These are phyloP conservation scores for Cladorrhinum sp. DNA, from an alignment of 2,329 filamentous ascomycete genomes.

Conservation along the genomic window DNA sequence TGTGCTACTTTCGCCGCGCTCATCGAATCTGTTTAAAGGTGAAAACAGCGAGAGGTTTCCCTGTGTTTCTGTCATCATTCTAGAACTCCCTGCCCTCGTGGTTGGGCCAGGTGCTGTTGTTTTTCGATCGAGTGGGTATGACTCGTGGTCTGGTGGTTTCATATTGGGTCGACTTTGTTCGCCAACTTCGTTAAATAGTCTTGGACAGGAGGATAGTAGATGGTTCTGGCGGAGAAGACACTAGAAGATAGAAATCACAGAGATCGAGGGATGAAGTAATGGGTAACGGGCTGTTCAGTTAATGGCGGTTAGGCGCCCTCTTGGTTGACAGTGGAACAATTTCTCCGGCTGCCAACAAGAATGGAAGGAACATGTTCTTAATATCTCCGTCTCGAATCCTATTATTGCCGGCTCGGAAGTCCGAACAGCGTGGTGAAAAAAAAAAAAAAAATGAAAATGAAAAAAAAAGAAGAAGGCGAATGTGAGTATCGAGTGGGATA, in stretches of 20 bases:
- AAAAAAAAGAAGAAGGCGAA: background rate
- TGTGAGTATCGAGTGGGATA: too few relatives aligned
- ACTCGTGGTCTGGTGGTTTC: background rate
- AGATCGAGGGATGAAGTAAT: too few relatives aligned
- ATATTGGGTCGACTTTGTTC: background rate
- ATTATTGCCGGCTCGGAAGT: too few relatives aligned
- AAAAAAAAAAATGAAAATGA: too few relatives aligned
- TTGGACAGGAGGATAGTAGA: background rate
- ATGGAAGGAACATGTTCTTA: background rate
- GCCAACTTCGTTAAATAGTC: background rate
- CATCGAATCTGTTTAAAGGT: background rate
- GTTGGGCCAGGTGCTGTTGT: background rate
- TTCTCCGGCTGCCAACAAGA: background rate
- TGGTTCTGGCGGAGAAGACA: too few relatives aligned
- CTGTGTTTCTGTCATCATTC: background rate
- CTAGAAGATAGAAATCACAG: too few relatives aligned
- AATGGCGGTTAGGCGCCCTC: background rate
- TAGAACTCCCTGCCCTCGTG: background rate
- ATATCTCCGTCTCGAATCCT: background rate
- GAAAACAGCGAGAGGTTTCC: background rate
- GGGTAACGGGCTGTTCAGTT: background rate
- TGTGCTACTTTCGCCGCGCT: background rate
- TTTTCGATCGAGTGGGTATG: background rate
- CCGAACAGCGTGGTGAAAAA: background rate
- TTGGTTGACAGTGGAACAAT: background rate